Base-by-base conservation (phyloP, 805 yeast genomes). In the Sugiyamaella chiloensis region DNA sequence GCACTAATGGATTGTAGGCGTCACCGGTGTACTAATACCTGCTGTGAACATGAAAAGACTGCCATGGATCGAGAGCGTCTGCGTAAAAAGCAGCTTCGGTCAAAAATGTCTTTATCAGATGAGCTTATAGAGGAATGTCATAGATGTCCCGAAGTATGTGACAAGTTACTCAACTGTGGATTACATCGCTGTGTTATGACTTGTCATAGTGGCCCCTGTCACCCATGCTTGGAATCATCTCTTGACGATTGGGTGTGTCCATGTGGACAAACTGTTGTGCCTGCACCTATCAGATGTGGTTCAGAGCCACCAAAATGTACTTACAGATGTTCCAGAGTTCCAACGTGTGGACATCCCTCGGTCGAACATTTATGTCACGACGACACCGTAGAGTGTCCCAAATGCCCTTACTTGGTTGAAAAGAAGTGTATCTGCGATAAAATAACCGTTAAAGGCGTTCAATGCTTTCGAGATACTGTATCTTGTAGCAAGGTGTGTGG, bases 231-330 rank as follows among this genome's bases (percentile, higher is more conserved):
- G 42, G 95, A 87, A 59, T 82, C 91, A 4, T 75, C 85, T n/a
- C 78, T 81, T 34, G 87, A 85, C 16, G 96, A 87, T 61, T 68
- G 85, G 55, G 76, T 80, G 2, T 87, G 96, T 60, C 75, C 83
- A 42, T 87, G 96, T 69, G 95, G 96, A 2, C 72, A 75, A 53
- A 87, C 96, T 0, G 75, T 85, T 2, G 72, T 87, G 4, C 75
- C 73, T 17, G 96, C 95, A 0, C 96, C 96, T 0, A 87, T 87
- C 7, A 69, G 96, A 54, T 87, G 96, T 68, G 96, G 96, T 11
- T 78, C 87, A 0, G 71, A 65, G 39, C 61, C 85, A 27, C 84
- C 84, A 3, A 73, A 72, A 8, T 87, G 96, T 66, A 71, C 69
- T 20, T 74, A 77, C 51, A 88, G 78, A 52, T 87, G 96, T 64